Conservation (phyloP, 495 filamentous ascomycete genomes). For the Daldinia childiae region DNA sequence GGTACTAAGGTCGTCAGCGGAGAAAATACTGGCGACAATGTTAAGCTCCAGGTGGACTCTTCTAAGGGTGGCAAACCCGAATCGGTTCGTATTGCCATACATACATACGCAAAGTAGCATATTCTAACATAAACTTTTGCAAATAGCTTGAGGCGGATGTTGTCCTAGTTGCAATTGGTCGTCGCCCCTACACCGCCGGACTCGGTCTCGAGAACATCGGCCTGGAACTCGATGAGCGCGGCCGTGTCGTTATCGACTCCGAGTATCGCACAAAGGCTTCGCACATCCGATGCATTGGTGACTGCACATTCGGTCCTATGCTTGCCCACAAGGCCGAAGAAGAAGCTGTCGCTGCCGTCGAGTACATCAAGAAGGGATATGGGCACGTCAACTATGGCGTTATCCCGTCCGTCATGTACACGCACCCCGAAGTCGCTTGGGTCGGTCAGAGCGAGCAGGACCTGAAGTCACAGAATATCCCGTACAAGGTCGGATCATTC, state of each 20-base stretch:
- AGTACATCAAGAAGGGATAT: conserved; percentile 96
- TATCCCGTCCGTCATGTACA: conserved; percentile 99
- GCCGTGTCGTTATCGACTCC: conserved; percentile 94
- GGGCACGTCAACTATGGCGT: conserved; percentile 99
- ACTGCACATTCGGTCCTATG: conserved; percentile 98
- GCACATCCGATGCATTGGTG: conserved; percentile 96
- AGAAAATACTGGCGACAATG: conserved; percentile 76
- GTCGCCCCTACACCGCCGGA: conserved; percentile 90
- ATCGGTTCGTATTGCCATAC: conserved; percentile 64
- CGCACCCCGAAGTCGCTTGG: conserved; percentile 97
- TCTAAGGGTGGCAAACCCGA: conserved; percentile 97
- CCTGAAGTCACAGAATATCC: conserved; percentile 85
- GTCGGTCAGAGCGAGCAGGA: conserved; percentile 98
- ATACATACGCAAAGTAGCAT: neutral
- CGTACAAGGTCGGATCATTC: conserved; percentile 92
- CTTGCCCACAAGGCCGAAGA: conserved; percentile 99
- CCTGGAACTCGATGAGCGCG: conserved; percentile 91
- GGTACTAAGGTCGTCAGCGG: conserved; percentile 92
- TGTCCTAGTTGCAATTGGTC: conserved; percentile 95
- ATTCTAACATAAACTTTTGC: conserved; percentile 20
- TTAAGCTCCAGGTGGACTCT: conserved; percentile 86
- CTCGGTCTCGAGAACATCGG: conserved; percentile 94
- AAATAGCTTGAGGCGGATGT: conserved; percentile 89
- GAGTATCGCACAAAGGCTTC: conserved; percentile 97
- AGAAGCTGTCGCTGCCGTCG: conserved; percentile 91